Evolutionary conservation across 306 rosid genomes (phyloP).

Genomic region (Vigna radiata): DNA sequence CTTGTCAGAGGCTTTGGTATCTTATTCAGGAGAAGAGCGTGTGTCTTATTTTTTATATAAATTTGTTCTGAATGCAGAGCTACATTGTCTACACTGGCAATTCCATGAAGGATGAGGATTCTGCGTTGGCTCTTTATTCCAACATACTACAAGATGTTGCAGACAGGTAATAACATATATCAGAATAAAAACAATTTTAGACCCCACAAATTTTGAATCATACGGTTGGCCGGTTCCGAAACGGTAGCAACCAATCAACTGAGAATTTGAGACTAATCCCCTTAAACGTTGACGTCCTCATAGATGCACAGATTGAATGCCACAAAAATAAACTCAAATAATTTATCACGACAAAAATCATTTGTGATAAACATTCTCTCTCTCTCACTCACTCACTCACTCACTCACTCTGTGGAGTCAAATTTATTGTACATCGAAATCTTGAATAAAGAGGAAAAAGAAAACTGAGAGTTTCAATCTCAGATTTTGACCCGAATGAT

Average conservation of each 20-base stretch:
- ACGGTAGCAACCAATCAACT: background rate
- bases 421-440: background rate
- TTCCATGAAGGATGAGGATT: conserved; percentile 31
- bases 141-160: conserved; percentile 46
- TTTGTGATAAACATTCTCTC: background rate
- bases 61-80: conserved; percentile 36
- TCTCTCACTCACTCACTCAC: background rate
- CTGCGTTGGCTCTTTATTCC: conserved; percentile 45
- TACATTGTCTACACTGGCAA: conserved; percentile 55
- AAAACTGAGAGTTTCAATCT: background rate
- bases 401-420: background rate
- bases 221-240: background rate
- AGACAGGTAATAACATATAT: conserved; percentile 45
- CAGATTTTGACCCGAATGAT: background rate
- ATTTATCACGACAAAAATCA: background rate
- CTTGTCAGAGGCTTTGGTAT: too few relatives aligned
- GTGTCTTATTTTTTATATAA: background rate
- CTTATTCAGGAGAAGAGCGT: background rate
- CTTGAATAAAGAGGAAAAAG: background rate
- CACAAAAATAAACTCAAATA: background rate
- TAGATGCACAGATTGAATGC: background rate
- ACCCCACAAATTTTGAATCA: background rate
- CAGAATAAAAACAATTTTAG: background rate
- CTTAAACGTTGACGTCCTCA: background rate
- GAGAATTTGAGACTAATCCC: background rate